These are phyloP conservation scores for Narthecium ossifragum DNA, from an alignment of 106 monocot genomes.

Conservation along the genomic window DNA sequence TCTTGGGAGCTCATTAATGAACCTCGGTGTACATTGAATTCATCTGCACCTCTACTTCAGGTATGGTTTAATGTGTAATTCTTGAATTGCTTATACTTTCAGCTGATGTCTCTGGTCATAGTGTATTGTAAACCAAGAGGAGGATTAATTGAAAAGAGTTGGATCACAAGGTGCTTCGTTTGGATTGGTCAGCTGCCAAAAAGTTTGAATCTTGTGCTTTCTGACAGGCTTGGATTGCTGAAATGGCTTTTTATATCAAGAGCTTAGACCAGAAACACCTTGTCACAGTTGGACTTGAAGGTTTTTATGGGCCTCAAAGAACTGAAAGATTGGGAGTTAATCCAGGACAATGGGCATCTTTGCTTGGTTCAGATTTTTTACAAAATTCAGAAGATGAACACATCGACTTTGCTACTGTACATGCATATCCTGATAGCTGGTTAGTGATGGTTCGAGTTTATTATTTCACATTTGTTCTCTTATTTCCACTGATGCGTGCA, in stretches of 20 bases:
- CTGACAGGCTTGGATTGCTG: slow-evolving; percentile 78
- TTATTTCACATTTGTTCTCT: background rate
- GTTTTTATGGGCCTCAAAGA: slow-evolving; percentile 64
- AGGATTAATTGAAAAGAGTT: too few relatives aligned
- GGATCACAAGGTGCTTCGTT: too few relatives aligned
- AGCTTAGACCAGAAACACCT: slow-evolving; percentile 74
- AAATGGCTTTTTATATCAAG: slow-evolving; percentile 81
- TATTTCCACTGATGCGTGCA: too few relatives aligned
- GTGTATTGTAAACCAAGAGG: too few relatives aligned
- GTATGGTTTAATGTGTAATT: too few relatives aligned
- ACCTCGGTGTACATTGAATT: slow-evolving; percentile 68
- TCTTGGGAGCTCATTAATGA: slow-evolving; percentile 99
- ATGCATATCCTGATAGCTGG: slow-evolving; percentile 98
- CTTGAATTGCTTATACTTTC: too few relatives aligned
- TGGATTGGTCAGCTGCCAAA: too few relatives aligned
- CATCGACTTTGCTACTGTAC: slow-evolving; percentile 92
- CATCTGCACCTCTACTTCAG: slow-evolving; percentile 81
- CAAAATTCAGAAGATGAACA: slow-evolving; percentile 56
- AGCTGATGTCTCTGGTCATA: too few relatives aligned
- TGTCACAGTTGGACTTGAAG: slow-evolving; percentile 80
- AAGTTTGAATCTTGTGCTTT: background rate
- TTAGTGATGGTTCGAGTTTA: slow-evolving; percentile 4
- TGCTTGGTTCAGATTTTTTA: slow-evolving; percentile 83
- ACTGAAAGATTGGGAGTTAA: slow-evolving; percentile 48
- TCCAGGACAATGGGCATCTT: slow-evolving; percentile 79